phyloP scores from a whole-genome alignment of 1,284 basidiomycete species.

The Blastosporella zonata region DNA sequence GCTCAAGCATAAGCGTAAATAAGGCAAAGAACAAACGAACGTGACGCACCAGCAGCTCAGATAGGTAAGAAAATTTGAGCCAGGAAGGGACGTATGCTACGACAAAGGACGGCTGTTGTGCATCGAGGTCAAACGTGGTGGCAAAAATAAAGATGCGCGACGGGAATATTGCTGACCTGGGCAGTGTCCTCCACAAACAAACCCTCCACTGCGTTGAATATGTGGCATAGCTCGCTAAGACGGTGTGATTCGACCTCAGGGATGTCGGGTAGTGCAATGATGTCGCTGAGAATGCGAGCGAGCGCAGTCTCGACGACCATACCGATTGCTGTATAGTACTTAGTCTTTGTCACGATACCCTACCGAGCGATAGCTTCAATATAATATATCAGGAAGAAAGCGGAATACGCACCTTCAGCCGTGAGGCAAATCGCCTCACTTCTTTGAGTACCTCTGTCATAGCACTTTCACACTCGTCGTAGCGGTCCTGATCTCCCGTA shows the following conservation, averaged over 20 bases:
- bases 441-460: slow-evolving; percentile 67
- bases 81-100: slow-evolving; percentile 84
- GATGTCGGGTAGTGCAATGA: slow-evolving; percentile 85
- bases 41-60: slow-evolving; percentile 77
- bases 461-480: slow-evolving; percentile 73
- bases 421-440: slow-evolving; percentile 61
- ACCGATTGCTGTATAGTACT: slow-evolving; percentile 73
- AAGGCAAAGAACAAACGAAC: slow-evolving; percentile 1
- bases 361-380: slow-evolving; percentile 23
- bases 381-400: neutral
- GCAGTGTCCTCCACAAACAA: slow-evolving; percentile 71
- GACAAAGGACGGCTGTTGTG: slow-evolving; percentile 59
- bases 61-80: slow-evolving; percentile 93
- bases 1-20: slow-evolving; percentile 8
- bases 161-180: slow-evolving; percentile 38
- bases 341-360: slow-evolving; percentile 58
- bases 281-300: slow-evolving; percentile 66
- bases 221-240: slow-evolving; percentile 78
- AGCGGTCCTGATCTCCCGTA: slow-evolving; percentile 74
- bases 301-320: slow-evolving; percentile 73
- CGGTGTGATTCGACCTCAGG: slow-evolving; percentile 87
- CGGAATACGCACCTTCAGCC: slow-evolving; percentile 64
- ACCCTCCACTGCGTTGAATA: slow-evolving; percentile 76
- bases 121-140: neutral
- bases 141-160: too few relatives aligned